Conservation (phyloP, 2,329 filamentous ascomycete species). For the Neocatenulostroma microsporum region DNA sequence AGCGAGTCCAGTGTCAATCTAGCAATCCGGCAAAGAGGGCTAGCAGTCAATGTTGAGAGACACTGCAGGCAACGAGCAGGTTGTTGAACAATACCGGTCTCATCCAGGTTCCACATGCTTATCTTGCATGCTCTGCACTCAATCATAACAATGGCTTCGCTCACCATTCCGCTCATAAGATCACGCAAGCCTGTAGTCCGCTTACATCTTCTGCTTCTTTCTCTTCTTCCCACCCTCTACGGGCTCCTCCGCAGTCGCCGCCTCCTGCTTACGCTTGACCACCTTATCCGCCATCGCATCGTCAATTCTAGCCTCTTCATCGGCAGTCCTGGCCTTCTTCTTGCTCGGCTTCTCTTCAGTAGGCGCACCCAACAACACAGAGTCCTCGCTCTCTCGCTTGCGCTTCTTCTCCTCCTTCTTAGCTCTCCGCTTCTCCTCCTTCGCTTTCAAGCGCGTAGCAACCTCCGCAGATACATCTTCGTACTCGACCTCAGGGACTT, state of each 20-base stretch:
- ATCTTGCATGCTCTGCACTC: no score
- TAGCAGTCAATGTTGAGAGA: no score
- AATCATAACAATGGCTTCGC: no score
- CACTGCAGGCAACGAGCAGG: no score
- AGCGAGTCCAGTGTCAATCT: no score
- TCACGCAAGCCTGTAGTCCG: neutral
- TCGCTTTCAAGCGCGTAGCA: constrained; percentile 25
- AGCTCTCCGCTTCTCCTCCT: constrained; percentile 20
- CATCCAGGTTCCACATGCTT: no score
- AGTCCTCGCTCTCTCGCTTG: constrained; percentile 27
- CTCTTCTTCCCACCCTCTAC: neutral
- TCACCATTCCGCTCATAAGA: no score
- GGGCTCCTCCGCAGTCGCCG: neutral
- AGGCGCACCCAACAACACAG: neutral
- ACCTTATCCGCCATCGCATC: neutral
- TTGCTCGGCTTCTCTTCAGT: constrained; percentile 5
- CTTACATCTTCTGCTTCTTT: constrained; percentile 4
- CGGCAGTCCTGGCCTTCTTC: constrained; percentile 49
- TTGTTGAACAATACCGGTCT: no score
- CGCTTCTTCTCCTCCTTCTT: constrained; percentile 27
- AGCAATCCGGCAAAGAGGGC: no score
- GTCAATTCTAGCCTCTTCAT: constrained; percentile 39
- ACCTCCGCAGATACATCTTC: constrained; percentile 27
- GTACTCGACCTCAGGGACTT: constrained; percentile 15
- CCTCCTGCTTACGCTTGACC: neutral